Conservation (phyloP, 2,329 filamentous ascomycete species). For the Ophiostoma angusticollis region DNA sequence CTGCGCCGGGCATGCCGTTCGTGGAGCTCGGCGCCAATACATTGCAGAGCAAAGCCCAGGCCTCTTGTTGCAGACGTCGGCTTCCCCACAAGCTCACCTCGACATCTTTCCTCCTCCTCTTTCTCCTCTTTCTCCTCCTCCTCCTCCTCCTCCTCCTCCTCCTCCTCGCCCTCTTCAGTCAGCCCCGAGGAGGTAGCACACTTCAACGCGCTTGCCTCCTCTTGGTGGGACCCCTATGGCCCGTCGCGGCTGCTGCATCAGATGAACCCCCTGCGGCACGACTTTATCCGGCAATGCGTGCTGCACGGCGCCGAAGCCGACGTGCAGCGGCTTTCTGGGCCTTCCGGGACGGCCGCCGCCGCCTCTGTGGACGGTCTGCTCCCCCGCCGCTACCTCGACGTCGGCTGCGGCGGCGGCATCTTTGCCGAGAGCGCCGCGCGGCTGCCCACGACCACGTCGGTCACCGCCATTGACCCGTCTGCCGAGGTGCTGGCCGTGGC, state of each 20-base stretch:
- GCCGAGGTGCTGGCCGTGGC: conserved; percentile 64
- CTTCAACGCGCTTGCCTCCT: conserved; percentile 83
- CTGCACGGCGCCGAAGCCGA: conserved; percentile 23
- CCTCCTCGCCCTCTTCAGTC: conserved; percentile 48
- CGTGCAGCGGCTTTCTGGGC: too few relatives aligned
- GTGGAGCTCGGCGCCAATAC: neutral
- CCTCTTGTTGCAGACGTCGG: neutral
- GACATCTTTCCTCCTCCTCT: conserved; percentile 11
- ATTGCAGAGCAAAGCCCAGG: neutral
- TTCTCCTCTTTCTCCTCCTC: conserved; percentile 14
- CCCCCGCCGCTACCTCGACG: conserved; percentile 63
- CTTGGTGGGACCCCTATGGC: conserved; percentile 96
- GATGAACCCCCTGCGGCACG: conserved; percentile 94
- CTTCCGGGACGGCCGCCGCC: neutral
- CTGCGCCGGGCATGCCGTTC: conserved; percentile 8
- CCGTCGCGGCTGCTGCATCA: conserved; percentile 85
- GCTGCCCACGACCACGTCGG: conserved; percentile 45
- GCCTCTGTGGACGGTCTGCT: conserved; percentile 8
- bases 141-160: neutral
- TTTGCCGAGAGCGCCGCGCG: conserved; percentile 81
- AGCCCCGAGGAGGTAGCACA: conserved; percentile 83
- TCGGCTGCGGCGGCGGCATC: conserved; percentile 93
- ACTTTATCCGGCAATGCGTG: conserved; percentile 71
- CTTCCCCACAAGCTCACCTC: neutral
- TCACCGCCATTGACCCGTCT: conserved; percentile 69